phyloP scores from a whole-genome alignment of 2,329 filamentous ascomycete genomes.

The Colletotrichum sp. region DNA sequence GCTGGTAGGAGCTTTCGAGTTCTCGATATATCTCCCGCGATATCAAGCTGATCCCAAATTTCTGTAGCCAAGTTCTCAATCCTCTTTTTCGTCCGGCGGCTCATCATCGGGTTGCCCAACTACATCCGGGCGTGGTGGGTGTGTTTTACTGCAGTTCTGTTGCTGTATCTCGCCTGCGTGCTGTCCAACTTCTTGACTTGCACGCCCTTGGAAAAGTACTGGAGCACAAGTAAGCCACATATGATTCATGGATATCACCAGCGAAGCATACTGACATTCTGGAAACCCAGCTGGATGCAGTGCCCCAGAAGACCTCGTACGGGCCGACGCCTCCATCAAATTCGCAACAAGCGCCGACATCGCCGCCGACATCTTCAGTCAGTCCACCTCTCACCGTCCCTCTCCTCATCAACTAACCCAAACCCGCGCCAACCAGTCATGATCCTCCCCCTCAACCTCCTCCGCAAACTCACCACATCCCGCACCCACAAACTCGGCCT shows the following conservation, averaged over 20 bases:
- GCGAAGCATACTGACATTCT: not conserved
- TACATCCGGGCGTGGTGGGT: constrained; percentile 9
- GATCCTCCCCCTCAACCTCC: constrained; percentile 1
- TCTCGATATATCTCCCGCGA: not conserved
- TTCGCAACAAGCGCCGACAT: constrained; percentile 2
- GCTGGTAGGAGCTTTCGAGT: not conserved
- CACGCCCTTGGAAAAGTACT: constrained; percentile 8
- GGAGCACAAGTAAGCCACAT: not conserved
- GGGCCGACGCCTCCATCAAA: constrained; percentile 6
- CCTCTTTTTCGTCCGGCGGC: constrained; percentile 2
- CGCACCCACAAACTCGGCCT: constrained; percentile 9
- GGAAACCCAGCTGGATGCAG: not conserved
- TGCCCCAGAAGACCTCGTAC: not conserved
- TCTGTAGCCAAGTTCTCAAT: not conserved
- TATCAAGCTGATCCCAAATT: not conserved
- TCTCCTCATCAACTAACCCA: not conserved
- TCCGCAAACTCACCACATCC: constrained; percentile 3
- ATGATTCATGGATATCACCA: not conserved
- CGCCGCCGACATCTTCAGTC: not conserved
- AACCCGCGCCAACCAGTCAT: not conserved
- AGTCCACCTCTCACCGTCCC: too few species aligned
- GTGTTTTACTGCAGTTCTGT: not conserved
- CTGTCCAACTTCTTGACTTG: constrained; percentile 7
- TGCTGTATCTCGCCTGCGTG: constrained; percentile 8
- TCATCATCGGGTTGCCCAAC: not conserved